Evolutionary conservation across 1,284 basidiomycete species (phyloP).

Genomic region (Takashimella koratensis): DNA sequence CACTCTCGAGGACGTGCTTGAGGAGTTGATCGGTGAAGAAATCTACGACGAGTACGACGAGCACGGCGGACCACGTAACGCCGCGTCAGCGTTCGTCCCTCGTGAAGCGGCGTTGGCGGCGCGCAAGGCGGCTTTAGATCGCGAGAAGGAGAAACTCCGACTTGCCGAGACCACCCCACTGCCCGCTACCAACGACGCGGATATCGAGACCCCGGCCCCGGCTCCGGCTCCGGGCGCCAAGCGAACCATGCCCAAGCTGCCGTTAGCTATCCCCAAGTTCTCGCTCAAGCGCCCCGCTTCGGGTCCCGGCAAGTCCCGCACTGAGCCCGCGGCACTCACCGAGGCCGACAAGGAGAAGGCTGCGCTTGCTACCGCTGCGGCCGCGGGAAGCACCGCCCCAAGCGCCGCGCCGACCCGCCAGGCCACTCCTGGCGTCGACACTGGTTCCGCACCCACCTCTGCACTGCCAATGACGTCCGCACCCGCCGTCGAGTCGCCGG

Average conservation of each 20-base stretch:
- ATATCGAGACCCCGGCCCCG: conserved; percentile 12
- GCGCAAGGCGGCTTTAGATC: conserved; percentile 29
- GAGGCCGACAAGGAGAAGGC: not conserved
- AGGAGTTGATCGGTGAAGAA: conserved; percentile 85
- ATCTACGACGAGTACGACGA: conserved; percentile 69
- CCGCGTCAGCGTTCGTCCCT: conserved; percentile 33
- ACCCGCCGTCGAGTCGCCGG: not conserved
- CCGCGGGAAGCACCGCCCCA: not conserved
- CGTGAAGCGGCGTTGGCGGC: conserved; percentile 32
- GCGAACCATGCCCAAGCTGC: conserved; percentile 23
- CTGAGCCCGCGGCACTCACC: not conserved
- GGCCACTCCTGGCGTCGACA: not conserved
- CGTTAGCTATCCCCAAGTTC: conserved; percentile 22
- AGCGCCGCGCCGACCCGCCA: not conserved
- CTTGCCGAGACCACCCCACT: conserved; percentile 21
- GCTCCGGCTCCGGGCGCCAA: conserved; percentile 1
- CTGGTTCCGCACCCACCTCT: not conserved
- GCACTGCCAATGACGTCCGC: not conserved
- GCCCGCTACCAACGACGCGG: conserved; percentile 18
- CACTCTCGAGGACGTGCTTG: conserved; percentile 86
- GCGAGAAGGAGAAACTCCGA: conserved; percentile 14
- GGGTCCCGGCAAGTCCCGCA: conserved; percentile 17
- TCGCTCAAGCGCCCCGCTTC: conserved; percentile 20
- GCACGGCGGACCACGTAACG: conserved; percentile 22
- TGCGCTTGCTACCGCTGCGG: not conserved